These are phyloP conservation scores for Sporothrix euskadiensis DNA, from an alignment of 2,329 filamentous ascomycete genomes.

Conservation along the genomic window DNA sequence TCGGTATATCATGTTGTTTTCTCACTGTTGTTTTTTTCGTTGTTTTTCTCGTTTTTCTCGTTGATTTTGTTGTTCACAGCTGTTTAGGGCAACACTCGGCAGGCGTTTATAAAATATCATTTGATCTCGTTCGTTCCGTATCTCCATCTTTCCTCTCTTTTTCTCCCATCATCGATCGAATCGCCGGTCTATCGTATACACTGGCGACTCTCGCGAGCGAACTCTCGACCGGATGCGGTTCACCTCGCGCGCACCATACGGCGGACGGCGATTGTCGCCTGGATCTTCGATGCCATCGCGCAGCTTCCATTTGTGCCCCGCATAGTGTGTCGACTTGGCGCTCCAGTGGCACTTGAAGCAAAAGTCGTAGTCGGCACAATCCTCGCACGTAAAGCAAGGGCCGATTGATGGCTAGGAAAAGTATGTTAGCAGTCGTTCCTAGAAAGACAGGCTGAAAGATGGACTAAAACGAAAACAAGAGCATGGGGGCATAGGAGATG, in stretches of 20 bases:
- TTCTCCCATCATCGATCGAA: background rate
- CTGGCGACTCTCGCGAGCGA: background rate
- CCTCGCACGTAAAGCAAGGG: slow-evolving; percentile 11
- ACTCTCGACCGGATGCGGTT: background rate
- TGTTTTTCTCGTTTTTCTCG: background rate
- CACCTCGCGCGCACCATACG: background rate
- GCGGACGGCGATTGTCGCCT: slow-evolving; percentile 2
- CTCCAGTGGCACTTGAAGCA: slow-evolving; percentile 23
- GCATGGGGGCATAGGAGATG: background rate
- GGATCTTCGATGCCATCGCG: background rate
- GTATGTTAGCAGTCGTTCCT: background rate
- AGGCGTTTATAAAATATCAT: slow-evolving; percentile 23
- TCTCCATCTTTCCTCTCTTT: background rate
- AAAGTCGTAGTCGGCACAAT: slow-evolving; percentile 13
- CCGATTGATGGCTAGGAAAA: background rate
- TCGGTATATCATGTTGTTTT: background rate
- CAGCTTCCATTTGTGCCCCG: background rate
- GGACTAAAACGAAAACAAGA: background rate
- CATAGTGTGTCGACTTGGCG: background rate
- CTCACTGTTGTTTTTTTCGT: background rate
- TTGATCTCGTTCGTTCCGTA: background rate
- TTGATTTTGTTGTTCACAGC: background rate
- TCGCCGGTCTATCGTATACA: background rate
- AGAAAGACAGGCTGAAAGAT: background rate
- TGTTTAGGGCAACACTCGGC: background rate